phyloP scores from a whole-genome alignment of 2,329 filamentous ascomycete genomes.

The Nothophoma quercina region DNA sequence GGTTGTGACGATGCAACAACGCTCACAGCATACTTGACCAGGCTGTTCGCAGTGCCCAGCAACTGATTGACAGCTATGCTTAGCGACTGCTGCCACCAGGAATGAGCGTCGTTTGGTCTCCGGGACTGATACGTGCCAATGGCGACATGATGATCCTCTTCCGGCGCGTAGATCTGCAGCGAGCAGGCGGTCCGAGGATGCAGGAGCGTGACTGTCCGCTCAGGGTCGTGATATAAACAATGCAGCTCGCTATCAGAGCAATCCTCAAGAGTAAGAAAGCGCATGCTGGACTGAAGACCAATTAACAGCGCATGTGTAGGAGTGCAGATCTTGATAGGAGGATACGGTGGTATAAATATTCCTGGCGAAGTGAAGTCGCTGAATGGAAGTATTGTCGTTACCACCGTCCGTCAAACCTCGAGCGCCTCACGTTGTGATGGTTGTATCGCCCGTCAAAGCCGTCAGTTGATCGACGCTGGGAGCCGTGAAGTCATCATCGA shows the following conservation, averaged over 20 bases:
- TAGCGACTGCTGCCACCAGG: neutral
- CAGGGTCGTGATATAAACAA: neutral
- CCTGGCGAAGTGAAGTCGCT: neutral
- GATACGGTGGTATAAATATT: neutral
- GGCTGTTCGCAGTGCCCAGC: neutral
- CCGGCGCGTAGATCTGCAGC: neutral
- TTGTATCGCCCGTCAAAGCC: slow-evolving; percentile 13
- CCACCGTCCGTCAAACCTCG: neutral
- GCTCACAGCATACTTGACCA: neutral
- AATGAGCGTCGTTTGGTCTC: neutral
- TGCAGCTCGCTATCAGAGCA: slow-evolving; percentile 1
- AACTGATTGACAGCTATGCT: neutral
- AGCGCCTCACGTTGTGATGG: neutral
- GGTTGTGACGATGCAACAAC: neutral
- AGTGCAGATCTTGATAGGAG: neutral
- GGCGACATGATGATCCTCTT: neutral
- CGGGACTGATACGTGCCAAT: neutral
- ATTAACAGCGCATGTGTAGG: neutral
- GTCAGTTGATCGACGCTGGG: slow-evolving; percentile 7
- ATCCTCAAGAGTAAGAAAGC: neutral
- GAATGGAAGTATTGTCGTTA: neutral
- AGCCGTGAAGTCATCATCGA: slow-evolving; percentile 16
- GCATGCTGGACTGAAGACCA: neutral
- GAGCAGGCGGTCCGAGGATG: neutral
- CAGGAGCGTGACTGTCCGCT: neutral